Conservation (phyloP, 495 filamentous ascomycete species). For the Entonaema liquescens region DNA sequence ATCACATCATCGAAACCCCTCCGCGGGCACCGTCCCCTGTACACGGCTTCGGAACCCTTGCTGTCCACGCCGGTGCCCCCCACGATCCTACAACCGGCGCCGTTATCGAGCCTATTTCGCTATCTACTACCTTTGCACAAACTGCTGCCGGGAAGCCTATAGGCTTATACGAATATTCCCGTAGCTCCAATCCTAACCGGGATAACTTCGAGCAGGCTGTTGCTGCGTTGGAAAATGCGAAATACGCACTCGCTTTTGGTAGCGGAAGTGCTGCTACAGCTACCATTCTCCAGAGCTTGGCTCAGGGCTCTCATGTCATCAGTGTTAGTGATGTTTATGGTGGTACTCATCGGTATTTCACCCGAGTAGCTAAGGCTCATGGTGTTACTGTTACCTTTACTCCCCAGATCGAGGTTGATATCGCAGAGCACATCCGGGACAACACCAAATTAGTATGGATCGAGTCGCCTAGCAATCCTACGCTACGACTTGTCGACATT, state of each 20-base stretch:
- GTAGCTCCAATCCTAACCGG: conserved; percentile 92
- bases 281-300: conserved; percentile 89
- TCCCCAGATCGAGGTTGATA: conserved; percentile 85
- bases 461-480: conserved; percentile 94
- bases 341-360: conserved; percentile 98
- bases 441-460: conserved; percentile 98
- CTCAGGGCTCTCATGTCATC: conserved; percentile 90
- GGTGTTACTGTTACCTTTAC: conserved; percentile 95
- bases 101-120: conserved; percentile 93
- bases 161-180: conserved; percentile 87
- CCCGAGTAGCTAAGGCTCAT: conserved; percentile 93
- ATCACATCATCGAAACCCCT: conserved; percentile 54
- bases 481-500: conserved; percentile 90
- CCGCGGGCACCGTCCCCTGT: conserved; percentile 52
- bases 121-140: conserved; percentile 94
- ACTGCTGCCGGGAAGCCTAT: conserved; percentile 83
- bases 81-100: conserved; percentile 92
- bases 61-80: conserved; percentile 90
- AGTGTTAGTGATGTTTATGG: conserved; percentile 98
- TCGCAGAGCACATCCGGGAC: conserved; percentile 81
- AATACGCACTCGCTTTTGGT: conserved; percentile 91
- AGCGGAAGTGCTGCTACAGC: conserved; percentile 96
- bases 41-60: conserved; percentile 85
- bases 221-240: conserved; percentile 90
- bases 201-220: conserved; percentile 92